Conservation (phyloP, 1,284 basidiomycete species). For the Ganoderma sinense region DNA sequence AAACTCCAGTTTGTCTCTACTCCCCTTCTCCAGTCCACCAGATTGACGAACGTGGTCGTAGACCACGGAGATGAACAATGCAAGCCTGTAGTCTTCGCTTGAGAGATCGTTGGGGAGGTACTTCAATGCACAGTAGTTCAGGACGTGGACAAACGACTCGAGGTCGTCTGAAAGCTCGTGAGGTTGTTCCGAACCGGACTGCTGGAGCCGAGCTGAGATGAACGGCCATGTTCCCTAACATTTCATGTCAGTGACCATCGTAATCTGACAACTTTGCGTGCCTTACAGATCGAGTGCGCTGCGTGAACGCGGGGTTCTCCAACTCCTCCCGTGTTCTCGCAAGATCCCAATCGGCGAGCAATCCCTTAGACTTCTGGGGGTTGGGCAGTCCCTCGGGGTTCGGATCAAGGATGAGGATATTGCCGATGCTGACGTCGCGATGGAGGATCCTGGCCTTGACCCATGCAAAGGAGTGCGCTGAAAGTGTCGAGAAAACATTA, state of each 20-base stretch:
- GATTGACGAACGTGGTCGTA: neutral
- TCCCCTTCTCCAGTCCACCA: neutral
- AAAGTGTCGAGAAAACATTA: neutral
- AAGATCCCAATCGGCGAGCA: conserved; percentile 19
- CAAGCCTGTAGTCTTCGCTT: no score
- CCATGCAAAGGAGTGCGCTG: conserved; percentile 15
- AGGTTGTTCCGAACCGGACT: neutral
- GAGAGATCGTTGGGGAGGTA: conserved; percentile 8
- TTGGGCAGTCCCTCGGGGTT: neutral
- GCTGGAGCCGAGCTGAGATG: conserved; percentile 12
- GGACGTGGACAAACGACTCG: conserved; percentile 16
- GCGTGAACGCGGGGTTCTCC: neutral
- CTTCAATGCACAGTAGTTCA: conserved; percentile 7
- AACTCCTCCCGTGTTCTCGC: conserved; percentile 1
- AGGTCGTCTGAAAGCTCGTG: conserved; percentile 20
- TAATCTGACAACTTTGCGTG: neutral
- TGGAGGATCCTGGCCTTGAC: conserved; percentile 11
- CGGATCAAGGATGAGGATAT: conserved; percentile 12
- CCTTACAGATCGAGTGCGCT: neutral
- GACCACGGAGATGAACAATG: no score
- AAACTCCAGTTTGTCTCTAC: neutral
- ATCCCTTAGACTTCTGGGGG: neutral
- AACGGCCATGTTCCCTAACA: conserved; percentile 20
- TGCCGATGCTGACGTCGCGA: conserved; percentile 18
- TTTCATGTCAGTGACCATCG: neutral